phyloP scores from a whole-genome alignment of 345 rosid genomes.

The Laguncularia racemosa region DNA sequence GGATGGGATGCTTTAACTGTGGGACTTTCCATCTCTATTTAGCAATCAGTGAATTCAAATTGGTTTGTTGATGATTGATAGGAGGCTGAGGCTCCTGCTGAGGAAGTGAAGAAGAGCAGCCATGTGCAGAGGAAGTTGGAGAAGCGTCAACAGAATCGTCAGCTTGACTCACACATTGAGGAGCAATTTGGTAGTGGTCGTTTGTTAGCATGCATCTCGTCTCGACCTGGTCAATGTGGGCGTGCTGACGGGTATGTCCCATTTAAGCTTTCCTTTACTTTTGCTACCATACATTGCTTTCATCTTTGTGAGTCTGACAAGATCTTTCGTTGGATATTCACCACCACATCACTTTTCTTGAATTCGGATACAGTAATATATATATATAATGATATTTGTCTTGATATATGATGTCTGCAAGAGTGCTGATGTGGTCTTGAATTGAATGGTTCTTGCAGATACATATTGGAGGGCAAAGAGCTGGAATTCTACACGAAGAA shows the following conservation, averaged over 20 bases:
- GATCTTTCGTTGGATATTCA: too few relatives aligned
- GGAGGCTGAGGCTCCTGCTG: slow-evolving; percentile 31
- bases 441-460: slow-evolving; percentile 7
- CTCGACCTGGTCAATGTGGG: slow-evolving; percentile 54
- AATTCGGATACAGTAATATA: too few relatives aligned
- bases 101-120: slow-evolving; percentile 45
- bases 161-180: slow-evolving; percentile 41
- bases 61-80: not conserved
- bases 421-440: too few relatives aligned
- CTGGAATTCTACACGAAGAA: slow-evolving; percentile 42
- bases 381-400: too few relatives aligned
- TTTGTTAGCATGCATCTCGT: slow-evolving; percentile 46
- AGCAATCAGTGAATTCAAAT: not conserved
- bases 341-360: too few relatives aligned
- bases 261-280: not conserved
- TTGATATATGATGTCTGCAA: too few relatives aligned
- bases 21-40: not conserved
- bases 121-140: slow-evolving; percentile 43
- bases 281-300: too few relatives aligned
- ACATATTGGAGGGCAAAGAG: slow-evolving; percentile 41
- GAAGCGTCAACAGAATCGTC: slow-evolving; percentile 36
- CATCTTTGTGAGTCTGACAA: too few relatives aligned
- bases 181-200: slow-evolving; percentile 48
- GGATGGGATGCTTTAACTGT: not conserved
- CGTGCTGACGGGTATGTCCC: slow-evolving; percentile 41